These are phyloP conservation scores for Pichia membranifaciens DNA, from an alignment of 805 yeast genomes.

Conservation along the genomic window DNA sequence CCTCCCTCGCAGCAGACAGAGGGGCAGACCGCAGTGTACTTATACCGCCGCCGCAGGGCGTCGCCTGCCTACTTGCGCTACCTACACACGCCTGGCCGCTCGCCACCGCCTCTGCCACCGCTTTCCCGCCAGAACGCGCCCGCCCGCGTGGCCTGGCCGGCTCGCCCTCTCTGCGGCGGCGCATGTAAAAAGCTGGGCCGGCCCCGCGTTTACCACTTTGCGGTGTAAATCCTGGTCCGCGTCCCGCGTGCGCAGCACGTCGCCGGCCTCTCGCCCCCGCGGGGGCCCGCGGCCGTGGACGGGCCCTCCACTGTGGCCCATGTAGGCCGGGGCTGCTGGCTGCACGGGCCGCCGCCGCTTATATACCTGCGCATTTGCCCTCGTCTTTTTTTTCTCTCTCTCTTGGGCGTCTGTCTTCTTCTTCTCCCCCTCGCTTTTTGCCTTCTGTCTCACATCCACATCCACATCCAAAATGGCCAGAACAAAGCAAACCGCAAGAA, in stretches of 20 bases:
- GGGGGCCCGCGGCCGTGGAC: too few species aligned
- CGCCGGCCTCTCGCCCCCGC: too few species aligned
- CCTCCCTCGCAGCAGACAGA: not conserved
- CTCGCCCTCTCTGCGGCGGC: not conserved
- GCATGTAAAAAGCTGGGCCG: not conserved
- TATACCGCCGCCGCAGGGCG: not conserved
- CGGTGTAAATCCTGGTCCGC: not conserved
- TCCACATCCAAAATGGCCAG: conserved; percentile 64
- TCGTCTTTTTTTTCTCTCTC: not conserved
- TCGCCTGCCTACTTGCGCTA: too few species aligned
- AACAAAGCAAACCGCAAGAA: conserved; percentile 93
- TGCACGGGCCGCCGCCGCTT: not conserved
- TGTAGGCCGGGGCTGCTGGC: too few species aligned
- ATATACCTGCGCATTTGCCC: not conserved
- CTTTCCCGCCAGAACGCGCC: too few species aligned
- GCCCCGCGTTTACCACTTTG: not conserved
- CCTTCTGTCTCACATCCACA: not conserved
- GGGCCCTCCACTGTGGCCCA: too few species aligned
- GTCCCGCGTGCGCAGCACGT: too few species aligned
- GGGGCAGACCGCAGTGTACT: not conserved
- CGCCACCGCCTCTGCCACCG: too few species aligned
- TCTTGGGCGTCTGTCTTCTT: not conserved
- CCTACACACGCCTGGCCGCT: too few species aligned
- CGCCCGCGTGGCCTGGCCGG: too few species aligned
- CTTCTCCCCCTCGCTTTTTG: not conserved